Evolutionary conservation across 441 rosid genomes (phyloP), one percentile per base, ranked within the genome.

Genomic region (Francoa sonchifolia): DNA sequence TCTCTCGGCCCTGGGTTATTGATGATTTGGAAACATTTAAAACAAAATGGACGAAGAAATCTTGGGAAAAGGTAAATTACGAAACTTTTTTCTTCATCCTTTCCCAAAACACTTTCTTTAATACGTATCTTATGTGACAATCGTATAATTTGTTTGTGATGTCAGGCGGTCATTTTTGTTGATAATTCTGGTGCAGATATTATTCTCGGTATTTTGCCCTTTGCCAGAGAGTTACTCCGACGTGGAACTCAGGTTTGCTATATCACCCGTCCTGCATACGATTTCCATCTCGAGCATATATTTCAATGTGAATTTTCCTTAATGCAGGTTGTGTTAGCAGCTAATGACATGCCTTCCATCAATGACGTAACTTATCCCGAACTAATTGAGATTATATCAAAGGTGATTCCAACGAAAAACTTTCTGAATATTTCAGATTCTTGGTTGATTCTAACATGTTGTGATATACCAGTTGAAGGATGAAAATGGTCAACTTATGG

Each of bases 101-200:
- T n/a, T n/a, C n/a, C n/a, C 25, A 17, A 46, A 6, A 25, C 25
- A 28, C 43, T 38, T 31, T 40, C 1, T 37, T 31, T 0, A 47
- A 19, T 20, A 12, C 38, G 10, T 30, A 22, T 35, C 23, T 11
- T 4, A 22, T 35, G 23, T 49, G 20, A 63, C 54, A 44, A 66
- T 41, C 25, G 17, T 44, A 34, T 46, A 43, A 34, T 50, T 52
- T 45, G 15, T 50, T 61, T 39, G 12, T 43, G 59, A 27, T 57
- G 48, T 30, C 82, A 90, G 99, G 95, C 79, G 40, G 65, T 82
- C 66, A 76, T 90, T 57, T 90, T 80, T 67, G 96, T 86, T 65
- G 96, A 86, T 57, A 82, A 90, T 69, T 80, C 99, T 59, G 96
- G 99, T 50, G 99, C 99, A 23, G 96, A 90, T 72, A 75, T 90